Evolutionary conservation across 73 alveolate genomes (phyloP).

Genomic region (Tetrahymena malaccensis): DNA sequence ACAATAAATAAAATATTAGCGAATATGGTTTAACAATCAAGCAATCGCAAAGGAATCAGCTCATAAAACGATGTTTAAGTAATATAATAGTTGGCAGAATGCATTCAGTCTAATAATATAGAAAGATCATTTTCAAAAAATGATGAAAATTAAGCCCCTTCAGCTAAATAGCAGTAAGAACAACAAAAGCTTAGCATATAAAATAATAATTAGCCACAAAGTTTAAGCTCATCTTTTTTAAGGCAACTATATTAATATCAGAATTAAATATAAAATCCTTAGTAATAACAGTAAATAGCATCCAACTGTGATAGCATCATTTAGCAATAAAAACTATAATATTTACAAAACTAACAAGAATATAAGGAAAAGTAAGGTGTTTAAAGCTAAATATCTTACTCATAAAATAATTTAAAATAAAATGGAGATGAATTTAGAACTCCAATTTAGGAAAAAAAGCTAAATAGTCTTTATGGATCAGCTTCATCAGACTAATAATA

Average conservation of each 20-base stretch:
- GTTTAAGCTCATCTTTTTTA: background rate
- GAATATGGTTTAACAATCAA: constrained; percentile 4
- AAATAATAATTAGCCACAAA: background rate
- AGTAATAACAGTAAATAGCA: background rate
- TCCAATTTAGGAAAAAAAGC: background rate
- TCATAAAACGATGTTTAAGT: background rate
- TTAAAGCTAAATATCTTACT: background rate
- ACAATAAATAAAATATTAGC: constrained; percentile 19
- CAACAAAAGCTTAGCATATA: background rate
- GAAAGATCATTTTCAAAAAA: background rate
- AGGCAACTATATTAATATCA: background rate
- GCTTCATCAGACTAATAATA: background rate
- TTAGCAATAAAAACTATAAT: background rate
- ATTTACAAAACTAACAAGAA: background rate
- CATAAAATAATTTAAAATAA: background rate
- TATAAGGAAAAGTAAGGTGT: background rate
- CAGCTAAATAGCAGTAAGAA: background rate
- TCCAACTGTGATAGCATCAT: background rate
- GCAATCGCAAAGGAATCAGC: background rate
- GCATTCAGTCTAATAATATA: background rate
- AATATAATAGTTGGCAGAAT: background rate
- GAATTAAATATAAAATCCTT: background rate
- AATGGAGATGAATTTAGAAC: background rate
- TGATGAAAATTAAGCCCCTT: background rate
- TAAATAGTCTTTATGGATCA: background rate